Percentiles rank a stretch among this genome's conserved stretches.
Evolutionary conservation across 495 filamentous ascomycete genomes (phyloP).

Genomic region (Penicillium cosmopolitanum): DNA sequence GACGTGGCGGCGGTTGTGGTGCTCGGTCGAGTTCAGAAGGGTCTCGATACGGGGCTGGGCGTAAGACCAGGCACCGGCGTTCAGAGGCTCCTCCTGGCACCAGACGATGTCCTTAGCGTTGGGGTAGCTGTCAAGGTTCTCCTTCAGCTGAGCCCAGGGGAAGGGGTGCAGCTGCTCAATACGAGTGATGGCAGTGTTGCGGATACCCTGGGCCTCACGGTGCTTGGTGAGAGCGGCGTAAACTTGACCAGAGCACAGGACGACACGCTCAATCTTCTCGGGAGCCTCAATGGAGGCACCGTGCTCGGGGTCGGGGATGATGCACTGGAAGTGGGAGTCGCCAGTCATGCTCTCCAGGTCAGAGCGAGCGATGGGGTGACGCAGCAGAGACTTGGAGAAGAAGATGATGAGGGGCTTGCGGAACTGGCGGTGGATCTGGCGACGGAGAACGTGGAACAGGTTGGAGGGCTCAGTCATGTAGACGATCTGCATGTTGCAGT

Average conservation of each 20-base stretch:
- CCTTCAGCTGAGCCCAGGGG: slow-evolving; percentile 94
- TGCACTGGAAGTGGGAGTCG: slow-evolving; percentile 93
- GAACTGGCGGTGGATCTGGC: slow-evolving; percentile 99
- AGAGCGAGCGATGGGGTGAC: slow-evolving; percentile 89
- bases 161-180: slow-evolving; percentile 98
- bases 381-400: slow-evolving; percentile 94
- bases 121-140: slow-evolving; percentile 94
- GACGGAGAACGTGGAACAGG: slow-evolving; percentile 91
- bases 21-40: slow-evolving; percentile 83
- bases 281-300: slow-evolving; percentile 70
- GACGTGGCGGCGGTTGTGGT: slow-evolving; percentile 92
- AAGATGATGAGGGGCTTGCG: slow-evolving; percentile 95
- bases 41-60: slow-evolving; percentile 96
- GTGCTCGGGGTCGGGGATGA: slow-evolving; percentile 88
- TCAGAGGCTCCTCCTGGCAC: slow-evolving; percentile 96
- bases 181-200: slow-evolving; percentile 89
- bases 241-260: slow-evolving; percentile 94
- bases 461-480: slow-evolving; percentile 94
- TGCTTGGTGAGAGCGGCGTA: slow-evolving; percentile 89
- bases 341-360: slow-evolving; percentile 85
- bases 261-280: slow-evolving; percentile 89
- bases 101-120: slow-evolving; percentile 97
- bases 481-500: slow-evolving; percentile 98
- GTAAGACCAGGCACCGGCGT: slow-evolving; percentile 94
- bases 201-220: slow-evolving; percentile 80